Evolutionary conservation across 805 yeast species (phyloP), one percentile per base, ranked within the genome.

Genomic region (Lipomyces spencermartinsiae): DNA sequence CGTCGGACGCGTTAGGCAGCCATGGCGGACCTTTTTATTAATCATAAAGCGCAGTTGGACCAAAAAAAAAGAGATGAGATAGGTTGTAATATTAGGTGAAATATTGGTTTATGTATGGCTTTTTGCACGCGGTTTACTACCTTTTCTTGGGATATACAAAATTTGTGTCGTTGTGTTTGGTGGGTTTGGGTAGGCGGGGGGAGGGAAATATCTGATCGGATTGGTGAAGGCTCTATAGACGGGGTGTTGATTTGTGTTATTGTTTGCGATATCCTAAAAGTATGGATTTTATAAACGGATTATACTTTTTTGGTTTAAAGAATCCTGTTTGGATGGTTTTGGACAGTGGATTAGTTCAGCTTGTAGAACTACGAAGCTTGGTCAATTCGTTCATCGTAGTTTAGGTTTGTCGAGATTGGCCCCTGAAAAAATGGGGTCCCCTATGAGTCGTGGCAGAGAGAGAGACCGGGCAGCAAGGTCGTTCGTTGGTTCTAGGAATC

Each of bases 1-100:
- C 16, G 5, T 12, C 49, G 6, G 49, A 43, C 49, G 16, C n/a
- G 25, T 43, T 43, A 19, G 49, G 49, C 49, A 8, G 22, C 22
- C 49, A 43, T 43, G 49, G 49, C 49, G 43, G 43, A 16, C 43
- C 43, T 5, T 43, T 43, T 43, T 43, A 43, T 43, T 43, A 43
- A 43, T 16, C 22, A 43, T 14, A 19, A n/a, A 43, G 49, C 49
- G 49, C 3, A 16, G 22, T 43, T n/a, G n/a, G 16, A 16, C n/a
- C 4, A 19, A 16, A 37, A 12, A 9, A 19, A 16, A 10, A 12
- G 43, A 43, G 8, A 39, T 39, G 19, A 43, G 49, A 6, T 43
- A 14, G 3, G 49, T 16, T 43, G 49, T 43, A 43, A 16, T 16
- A n/a, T 43, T n/a, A 43, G 22, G 22, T 43, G 49, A 1, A 16